Evolutionary conservation across 257 asterid species (phyloP), one percentile per base, ranked within the genome.

Genomic region (Cinchona pubescens): DNA sequence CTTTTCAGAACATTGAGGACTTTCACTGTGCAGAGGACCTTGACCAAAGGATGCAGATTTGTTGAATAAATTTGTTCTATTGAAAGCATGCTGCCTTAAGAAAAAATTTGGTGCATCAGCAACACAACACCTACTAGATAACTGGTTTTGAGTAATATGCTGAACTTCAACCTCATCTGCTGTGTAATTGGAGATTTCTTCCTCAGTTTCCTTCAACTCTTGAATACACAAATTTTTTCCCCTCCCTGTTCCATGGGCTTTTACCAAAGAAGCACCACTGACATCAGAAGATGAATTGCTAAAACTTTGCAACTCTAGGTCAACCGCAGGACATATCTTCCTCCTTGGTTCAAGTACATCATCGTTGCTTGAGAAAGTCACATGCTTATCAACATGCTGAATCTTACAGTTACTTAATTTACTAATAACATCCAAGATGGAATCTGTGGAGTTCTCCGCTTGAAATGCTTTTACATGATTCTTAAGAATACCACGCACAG

Each of bases 361-460:
- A 63, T 86, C 81, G 38, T 77, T 79, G 68, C 83, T 78, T 35
- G 87, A 83, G 82, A 88, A 85, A 75, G 79, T 76, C 74, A 80
- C 88, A 7, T 84, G 87, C 67, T 76, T 86, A 69, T 82, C 51
- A 53, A 49, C 82, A 82, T 79, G 73, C 40, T 75, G 84, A 49
- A 71, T 15, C 51, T 77, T 60, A 55, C 64, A 61, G 2, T 43
- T 23, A 79, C 74, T 85, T 72, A 61, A 61, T 23, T 63, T 78
- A 66, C 42, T 59, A 69, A 79, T 62, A 81, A 76, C 82, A 53
- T 74, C 79, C 72, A 78, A 79, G 48, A 67, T 45, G 75, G 73
- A 35, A 59, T 73, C 75, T 70, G 69, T 71, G 27, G 80, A 74
- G 71, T 78, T 78, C 76, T 74, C 80, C 30, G 51, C 68, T 16